Conservation (phyloP, 257 asterid genomes). For the Forsythia viridissima region DNA sequence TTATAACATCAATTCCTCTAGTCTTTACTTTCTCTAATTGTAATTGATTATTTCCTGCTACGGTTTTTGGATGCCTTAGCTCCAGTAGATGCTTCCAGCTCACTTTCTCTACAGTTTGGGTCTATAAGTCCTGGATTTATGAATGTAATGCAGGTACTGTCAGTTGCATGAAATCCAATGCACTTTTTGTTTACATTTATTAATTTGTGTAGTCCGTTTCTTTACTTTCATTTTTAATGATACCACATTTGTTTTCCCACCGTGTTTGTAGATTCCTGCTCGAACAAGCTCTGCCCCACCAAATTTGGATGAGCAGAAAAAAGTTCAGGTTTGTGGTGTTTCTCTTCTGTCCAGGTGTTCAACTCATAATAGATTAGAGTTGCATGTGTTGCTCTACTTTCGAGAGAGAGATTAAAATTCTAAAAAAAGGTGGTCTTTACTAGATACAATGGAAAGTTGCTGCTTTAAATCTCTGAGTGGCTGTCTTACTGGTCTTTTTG, state of each 20-base stretch:
- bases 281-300: constrained; percentile 97
- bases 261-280: constrained; percentile 46
- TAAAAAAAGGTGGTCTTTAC: background rate
- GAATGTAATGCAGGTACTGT: constrained; percentile 79
- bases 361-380: background rate
- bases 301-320: constrained; percentile 87
- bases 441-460: constrained; percentile 8
- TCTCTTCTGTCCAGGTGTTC: constrained; percentile 14
- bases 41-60: constrained; percentile 20
- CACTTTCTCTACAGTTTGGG: constrained; percentile 88
- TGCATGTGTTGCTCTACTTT: background rate
- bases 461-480: background rate
- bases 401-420: background rate
- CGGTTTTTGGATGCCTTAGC: constrained; percentile 28
- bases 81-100: constrained; percentile 61
- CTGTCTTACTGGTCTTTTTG: background rate
- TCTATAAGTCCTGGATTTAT: constrained; percentile 78
- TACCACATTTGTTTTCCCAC: background rate
- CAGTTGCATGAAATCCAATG: constrained; percentile 15
- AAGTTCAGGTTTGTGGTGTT: constrained; percentile 64
- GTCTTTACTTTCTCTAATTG: constrained; percentile 7
- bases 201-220: background rate
- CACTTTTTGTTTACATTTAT: constrained; percentile 26
- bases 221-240: background rate
- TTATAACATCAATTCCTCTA: background rate